These are phyloP conservation scores for Fusarium goolgardi DNA, from an alignment of 2,329 filamentous ascomycete species.

Conservation along the genomic window DNA sequence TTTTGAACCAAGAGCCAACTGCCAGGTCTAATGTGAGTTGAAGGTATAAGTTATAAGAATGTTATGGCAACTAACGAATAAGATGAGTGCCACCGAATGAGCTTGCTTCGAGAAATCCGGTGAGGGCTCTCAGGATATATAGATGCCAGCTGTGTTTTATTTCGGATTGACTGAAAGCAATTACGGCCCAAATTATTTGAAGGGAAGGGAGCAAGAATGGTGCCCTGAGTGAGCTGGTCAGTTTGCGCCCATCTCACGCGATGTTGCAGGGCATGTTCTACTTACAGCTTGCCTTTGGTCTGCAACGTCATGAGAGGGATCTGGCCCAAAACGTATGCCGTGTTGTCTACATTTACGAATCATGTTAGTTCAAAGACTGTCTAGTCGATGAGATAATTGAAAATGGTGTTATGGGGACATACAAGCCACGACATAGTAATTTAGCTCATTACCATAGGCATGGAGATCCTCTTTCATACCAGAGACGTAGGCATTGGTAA, in stretches of 20 bases:
- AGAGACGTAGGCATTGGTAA: constrained; percentile 9
- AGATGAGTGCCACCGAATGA: constrained; percentile 4
- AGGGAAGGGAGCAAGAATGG: constrained; percentile 6
- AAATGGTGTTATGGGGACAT: rapidly evolving
- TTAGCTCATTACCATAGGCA: background rate
- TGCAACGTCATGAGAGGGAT: constrained; percentile 9
- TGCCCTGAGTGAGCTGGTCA: background rate
- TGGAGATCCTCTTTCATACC: background rate
- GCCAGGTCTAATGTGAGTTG: rapidly evolving
- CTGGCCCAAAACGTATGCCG: constrained; percentile 4
- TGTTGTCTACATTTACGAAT: background rate
- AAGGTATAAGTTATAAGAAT: rapidly evolving
- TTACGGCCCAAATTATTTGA: background rate
- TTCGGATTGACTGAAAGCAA: constrained; percentile 3
- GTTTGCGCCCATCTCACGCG: rapidly evolving
- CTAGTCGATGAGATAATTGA: background rate
- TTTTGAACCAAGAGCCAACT: constrained; percentile 19
- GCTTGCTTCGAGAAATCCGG: background rate
- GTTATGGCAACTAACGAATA: background rate
- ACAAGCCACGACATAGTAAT: constrained; percentile 15
- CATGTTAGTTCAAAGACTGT: background rate
- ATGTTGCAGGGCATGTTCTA: rapidly evolving
- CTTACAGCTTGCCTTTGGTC: constrained; percentile 14
- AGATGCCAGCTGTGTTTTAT: constrained; percentile 13
- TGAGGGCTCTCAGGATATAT: background rate